Evolutionary conservation across 2,329 filamentous ascomycete species (phyloP).

Genomic region (Fusarium albosuccineum): DNA sequence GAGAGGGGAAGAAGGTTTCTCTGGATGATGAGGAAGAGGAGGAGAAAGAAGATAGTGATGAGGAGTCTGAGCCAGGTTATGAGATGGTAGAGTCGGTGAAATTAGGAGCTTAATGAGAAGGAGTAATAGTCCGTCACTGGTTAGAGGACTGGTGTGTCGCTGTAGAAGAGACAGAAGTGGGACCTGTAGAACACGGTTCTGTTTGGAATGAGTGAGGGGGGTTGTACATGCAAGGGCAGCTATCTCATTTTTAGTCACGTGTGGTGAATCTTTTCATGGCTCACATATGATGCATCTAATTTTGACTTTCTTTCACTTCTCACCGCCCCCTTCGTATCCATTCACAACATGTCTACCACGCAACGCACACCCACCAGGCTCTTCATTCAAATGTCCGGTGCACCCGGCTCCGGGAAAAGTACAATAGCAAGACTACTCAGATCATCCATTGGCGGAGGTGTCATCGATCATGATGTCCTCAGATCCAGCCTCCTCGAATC

Average conservation of each 20-base stretch:
- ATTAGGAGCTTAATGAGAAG: not conserved
- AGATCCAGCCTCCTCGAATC: conserved; percentile 49
- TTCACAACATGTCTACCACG: no score
- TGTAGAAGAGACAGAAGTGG: not conserved
- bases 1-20: not conserved
- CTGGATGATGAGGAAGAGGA: not conserved
- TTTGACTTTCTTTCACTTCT: no score
- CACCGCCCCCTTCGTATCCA: no score
- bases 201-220: no score
- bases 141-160: not conserved
- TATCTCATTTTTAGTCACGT: no score
- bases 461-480: conserved; percentile 55
- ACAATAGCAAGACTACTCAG: conserved; percentile 49
- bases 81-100: not conserved
- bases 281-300: no score
- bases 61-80: not conserved
- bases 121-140: not conserved
- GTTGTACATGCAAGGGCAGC: no score
- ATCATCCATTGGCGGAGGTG: conserved; percentile 44
- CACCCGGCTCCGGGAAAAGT: conserved; percentile 56
- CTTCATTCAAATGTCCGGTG: conserved; percentile 53
- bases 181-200: no score
- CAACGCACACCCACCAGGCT: not conserved
- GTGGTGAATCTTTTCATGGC: no score
- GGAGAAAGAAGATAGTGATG: not conserved